Evolutionary conservation across 441 rosid species (phyloP).

Genomic region (Gossypium davidsonii): DNA sequence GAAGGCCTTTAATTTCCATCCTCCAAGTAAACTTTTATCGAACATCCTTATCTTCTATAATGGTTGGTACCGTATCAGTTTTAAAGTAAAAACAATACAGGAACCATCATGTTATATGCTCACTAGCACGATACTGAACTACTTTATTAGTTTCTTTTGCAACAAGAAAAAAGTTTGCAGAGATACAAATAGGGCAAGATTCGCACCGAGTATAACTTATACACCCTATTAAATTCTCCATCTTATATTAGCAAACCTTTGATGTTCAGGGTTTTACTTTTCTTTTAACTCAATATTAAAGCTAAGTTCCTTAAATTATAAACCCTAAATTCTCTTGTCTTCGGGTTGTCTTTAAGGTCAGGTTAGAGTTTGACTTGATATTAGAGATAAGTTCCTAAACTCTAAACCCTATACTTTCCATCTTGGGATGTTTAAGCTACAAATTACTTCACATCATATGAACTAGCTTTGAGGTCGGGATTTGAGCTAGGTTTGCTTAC

Average conservation of each 20-base stretch:
- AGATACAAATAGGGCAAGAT: no score
- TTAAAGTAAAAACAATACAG: neutral
- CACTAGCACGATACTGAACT: neutral
- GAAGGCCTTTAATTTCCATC: constrained; percentile 49
- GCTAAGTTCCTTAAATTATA: neutral
- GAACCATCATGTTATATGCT: neutral
- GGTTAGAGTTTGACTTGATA: neutral
- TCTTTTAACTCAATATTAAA: no score
- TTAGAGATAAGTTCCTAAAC: no score
- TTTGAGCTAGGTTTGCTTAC: neutral
- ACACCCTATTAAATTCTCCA: neutral
- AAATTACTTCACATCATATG: no score
- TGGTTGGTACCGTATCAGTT: neutral
- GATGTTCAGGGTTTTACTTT: neutral
- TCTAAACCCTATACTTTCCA: no score
- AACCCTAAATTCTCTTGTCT: neutral
- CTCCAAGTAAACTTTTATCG: constrained; percentile 51
- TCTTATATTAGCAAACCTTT: neutral
- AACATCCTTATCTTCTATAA: no score
- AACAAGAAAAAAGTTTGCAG: neutral
- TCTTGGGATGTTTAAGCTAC: no score
- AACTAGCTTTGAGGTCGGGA: no score
- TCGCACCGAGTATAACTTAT: neutral
- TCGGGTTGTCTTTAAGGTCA: neutral
- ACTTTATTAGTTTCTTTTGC: neutral